Evolutionary conservation across 2,329 filamentous ascomycete species (phyloP).

Genomic region (Alternaria infectoria): DNA sequence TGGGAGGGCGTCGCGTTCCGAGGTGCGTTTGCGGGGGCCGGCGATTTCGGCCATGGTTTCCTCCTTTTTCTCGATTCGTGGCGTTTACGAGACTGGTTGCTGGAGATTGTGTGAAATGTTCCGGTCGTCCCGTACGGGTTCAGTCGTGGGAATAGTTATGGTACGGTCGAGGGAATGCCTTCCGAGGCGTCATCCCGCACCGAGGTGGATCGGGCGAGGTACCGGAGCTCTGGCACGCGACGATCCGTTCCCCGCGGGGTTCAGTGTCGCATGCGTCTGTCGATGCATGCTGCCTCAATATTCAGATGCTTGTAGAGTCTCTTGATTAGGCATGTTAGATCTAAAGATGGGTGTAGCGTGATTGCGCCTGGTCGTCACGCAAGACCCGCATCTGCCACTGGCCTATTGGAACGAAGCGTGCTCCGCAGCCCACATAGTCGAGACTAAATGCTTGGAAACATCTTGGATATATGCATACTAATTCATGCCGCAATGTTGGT

Average conservation of each 20-base stretch:
- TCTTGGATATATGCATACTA: not conserved
- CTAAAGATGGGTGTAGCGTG: not conserved
- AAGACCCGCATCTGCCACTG: not conserved
- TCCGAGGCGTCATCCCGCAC: conserved; percentile 2
- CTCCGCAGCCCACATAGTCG: conserved; percentile 1
- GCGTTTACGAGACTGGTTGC: not conserved
- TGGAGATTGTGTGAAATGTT: not conserved
- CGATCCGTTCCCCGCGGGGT: conserved; percentile 1
- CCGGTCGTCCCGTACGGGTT: not conserved
- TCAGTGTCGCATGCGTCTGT: not conserved
- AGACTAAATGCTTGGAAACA: not conserved
- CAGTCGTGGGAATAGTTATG: not conserved
- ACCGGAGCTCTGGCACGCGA: conserved; percentile 1
- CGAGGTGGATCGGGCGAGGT: not conserved
- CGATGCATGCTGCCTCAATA: not conserved
- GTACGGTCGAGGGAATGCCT: not conserved
- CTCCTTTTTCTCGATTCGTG: not conserved
- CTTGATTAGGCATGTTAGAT: not conserved
- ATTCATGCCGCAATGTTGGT: not conserved
- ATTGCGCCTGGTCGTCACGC: not conserved
- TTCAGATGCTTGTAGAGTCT: not conserved
- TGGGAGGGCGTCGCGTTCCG: conserved; percentile 3
- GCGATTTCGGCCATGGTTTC: not conserved
- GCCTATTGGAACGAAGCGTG: conserved; percentile 5
- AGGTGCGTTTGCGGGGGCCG: conserved; percentile 21